Conservation (phyloP, 306 rosid species). For the Sesbania bispinosa region DNA sequence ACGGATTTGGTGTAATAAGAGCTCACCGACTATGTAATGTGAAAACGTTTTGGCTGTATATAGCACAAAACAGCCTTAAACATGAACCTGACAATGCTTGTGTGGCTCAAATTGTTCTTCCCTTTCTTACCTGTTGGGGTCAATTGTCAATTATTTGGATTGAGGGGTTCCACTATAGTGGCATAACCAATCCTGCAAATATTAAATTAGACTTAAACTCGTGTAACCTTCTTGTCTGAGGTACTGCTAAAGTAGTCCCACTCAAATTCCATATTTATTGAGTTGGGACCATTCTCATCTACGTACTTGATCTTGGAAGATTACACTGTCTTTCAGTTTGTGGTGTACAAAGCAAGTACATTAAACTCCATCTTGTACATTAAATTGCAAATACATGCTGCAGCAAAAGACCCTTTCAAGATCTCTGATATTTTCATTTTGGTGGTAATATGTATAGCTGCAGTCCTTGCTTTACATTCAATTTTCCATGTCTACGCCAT, state of each 20-base stretch:
- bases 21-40: conserved; percentile 27
- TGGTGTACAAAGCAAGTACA: conserved; percentile 22
- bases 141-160: conserved; percentile 22
- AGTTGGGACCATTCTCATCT: conserved; percentile 39
- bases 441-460: conserved; percentile 44
- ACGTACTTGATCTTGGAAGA: conserved; percentile 31
- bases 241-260: conserved; percentile 32
- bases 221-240: conserved; percentile 24
- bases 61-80: conserved; percentile 14
- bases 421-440: conserved; percentile 31
- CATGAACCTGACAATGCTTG: conserved; percentile 22
- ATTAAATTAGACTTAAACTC: conserved; percentile 19
- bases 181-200: conserved; percentile 4
- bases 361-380: conserved; percentile 12
- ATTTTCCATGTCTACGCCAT: conserved; percentile 29
- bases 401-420: conserved; percentile 28
- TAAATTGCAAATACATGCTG: conserved; percentile 23
- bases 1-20: conserved; percentile 23
- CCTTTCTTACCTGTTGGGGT: conserved; percentile 9
- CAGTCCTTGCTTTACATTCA: conserved; percentile 7
- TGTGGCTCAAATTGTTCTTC: conserved; percentile 35
- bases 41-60: conserved; percentile 34
- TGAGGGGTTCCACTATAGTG: conserved; percentile 21
- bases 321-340: conserved; percentile 36
- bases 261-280: conserved; percentile 44